Evolutionary conservation across 1,284 basidiomycete genomes (phyloP).

Genomic region (Amylostereum chailletii): DNA sequence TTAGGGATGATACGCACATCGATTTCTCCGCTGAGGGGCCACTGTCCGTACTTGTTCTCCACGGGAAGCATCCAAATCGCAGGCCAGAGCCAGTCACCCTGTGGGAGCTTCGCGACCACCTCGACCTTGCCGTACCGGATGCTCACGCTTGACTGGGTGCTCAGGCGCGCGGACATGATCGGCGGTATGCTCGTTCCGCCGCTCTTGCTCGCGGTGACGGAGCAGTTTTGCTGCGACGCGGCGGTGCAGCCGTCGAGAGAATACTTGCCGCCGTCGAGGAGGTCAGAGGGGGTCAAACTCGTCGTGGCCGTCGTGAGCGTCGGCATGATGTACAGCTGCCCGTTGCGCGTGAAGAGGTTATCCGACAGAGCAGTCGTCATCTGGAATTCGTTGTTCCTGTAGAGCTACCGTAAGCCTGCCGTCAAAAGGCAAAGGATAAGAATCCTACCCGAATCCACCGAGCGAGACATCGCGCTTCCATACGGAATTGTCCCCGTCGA

Average conservation of each 20-base stretch:
- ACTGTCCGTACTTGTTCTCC: constrained; percentile 59
- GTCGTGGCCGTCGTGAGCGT: constrained; percentile 73
- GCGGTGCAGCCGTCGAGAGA: constrained; percentile 62
- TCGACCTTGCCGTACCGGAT: constrained; percentile 72
- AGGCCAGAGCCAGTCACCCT: constrained; percentile 74
- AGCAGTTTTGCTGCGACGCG: constrained; percentile 22
- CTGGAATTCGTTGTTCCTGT: constrained; percentile 70
- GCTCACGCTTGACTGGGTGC: constrained; percentile 50
- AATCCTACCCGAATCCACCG: constrained; percentile 61
- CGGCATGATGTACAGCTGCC: constrained; percentile 70
- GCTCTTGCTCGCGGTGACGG: constrained; percentile 28
- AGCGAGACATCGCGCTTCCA: constrained; percentile 67
- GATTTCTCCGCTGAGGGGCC: constrained; percentile 72
- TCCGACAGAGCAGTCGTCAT: constrained; percentile 62
- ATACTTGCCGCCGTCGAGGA: constrained; percentile 58
- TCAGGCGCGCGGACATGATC: constrained; percentile 66
- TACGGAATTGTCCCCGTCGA: constrained; percentile 26
- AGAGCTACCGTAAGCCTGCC: constrained; percentile 1
- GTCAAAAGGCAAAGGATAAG: constrained; percentile 1
- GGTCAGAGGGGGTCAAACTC: constrained; percentile 40
- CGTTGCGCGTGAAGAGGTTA: constrained; percentile 65
- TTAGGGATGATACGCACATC: constrained; percentile 33
- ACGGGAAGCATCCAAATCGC: constrained; percentile 79
- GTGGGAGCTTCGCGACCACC: constrained; percentile 35
- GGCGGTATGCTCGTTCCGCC: constrained; percentile 51